These are phyloP conservation scores for Aspergillus vadensis DNA, from an alignment of 2,329 filamentous ascomycete genomes.

Conservation along the genomic window DNA sequence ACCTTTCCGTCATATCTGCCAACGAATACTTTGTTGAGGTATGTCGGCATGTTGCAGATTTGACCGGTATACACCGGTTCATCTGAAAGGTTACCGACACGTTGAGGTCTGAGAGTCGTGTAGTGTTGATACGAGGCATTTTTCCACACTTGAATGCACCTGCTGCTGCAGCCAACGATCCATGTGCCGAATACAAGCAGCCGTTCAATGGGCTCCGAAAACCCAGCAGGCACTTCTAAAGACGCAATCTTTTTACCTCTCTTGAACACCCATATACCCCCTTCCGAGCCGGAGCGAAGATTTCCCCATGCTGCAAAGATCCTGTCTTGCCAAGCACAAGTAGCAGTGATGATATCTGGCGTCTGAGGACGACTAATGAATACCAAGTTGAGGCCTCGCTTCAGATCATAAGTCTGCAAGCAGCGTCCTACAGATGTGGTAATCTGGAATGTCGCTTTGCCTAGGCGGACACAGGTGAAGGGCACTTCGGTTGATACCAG, in stretches of 20 bases:
- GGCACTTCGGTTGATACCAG: constrained; percentile 93
- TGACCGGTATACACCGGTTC: constrained; percentile 73
- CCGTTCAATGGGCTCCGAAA: constrained; percentile 71
- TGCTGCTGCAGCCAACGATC: constrained; percentile 78
- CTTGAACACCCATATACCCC: constrained; percentile 89
- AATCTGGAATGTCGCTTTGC: constrained; percentile 95
- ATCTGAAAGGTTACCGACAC: constrained; percentile 57
- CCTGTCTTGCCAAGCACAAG: constrained; percentile 80
- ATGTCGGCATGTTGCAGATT: constrained; percentile 87
- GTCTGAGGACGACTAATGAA: constrained; percentile 93
- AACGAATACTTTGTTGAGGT: constrained; percentile 92
- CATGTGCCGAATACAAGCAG: constrained; percentile 86
- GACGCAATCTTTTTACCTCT: constrained; percentile 81
- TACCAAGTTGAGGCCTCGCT: constrained; percentile 83
- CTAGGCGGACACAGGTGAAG: constrained; percentile 84
- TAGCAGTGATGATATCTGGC: constrained; percentile 81
- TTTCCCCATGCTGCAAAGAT: constrained; percentile 90
- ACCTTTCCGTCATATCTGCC: constrained; percentile 84
- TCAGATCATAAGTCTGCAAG: constrained; percentile 94
- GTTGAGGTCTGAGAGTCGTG: constrained; percentile 70
- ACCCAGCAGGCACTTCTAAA: constrained; percentile 64
- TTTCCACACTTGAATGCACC: constrained; percentile 87
- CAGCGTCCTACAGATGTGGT: constrained; percentile 90
- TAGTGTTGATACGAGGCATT: constrained; percentile 82
- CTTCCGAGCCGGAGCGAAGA: constrained; percentile 32